Evolutionary conservation across 352 stramenopile species (phyloP), one percentile per base, ranked within the genome.

Genomic region (Globisporangium echinulatum): DNA sequence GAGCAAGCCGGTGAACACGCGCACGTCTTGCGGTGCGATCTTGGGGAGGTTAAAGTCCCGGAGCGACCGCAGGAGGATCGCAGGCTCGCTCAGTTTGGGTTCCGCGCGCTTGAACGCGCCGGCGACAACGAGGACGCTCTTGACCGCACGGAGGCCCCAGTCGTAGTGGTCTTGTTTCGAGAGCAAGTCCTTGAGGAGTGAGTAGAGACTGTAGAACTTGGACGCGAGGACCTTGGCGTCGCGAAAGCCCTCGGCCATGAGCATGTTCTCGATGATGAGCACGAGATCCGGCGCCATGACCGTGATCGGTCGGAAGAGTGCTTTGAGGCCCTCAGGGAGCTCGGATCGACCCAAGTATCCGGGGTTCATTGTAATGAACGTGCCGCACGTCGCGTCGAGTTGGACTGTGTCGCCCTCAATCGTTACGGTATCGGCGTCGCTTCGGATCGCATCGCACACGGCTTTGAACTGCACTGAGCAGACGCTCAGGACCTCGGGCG

Each of bases 291-390:
- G 94, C 9, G 96, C 87, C 90, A 98, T 98, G 37, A 98, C 91
- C 1, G 92, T 98, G 68, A 98, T 98, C 0, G 95, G 94, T 40
- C 95, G 87, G 58, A 98, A 98, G 0, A 98, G 72, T 8, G 91
- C 90, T 71, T 98, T 98, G 13, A 98, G 76, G 0, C 92, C 94
- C 69, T 98, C 94, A 0, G 95, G 95, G 1, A 98, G 78, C 71
- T 98, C 94, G 3, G 87, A 96, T 11, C 94, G 80, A 0, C 94
- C 94, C 7, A 98, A 62, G 50, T 98, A 98, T 1, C 93, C 94
- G 9, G 95, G 95, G 63, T 98, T 98, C 95, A 98, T 98, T 11
- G 93, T 98, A 66, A 98, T 98, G 61, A 97, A 98, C 10, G 89
- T 96, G 33, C 94, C 95, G 55, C 90, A 97, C 1, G 80, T 89